These are phyloP conservation scores for Coemansia sp. DNA, from an alignment of 192 early-diverging fungal species.

Conservation along the genomic window DNA sequence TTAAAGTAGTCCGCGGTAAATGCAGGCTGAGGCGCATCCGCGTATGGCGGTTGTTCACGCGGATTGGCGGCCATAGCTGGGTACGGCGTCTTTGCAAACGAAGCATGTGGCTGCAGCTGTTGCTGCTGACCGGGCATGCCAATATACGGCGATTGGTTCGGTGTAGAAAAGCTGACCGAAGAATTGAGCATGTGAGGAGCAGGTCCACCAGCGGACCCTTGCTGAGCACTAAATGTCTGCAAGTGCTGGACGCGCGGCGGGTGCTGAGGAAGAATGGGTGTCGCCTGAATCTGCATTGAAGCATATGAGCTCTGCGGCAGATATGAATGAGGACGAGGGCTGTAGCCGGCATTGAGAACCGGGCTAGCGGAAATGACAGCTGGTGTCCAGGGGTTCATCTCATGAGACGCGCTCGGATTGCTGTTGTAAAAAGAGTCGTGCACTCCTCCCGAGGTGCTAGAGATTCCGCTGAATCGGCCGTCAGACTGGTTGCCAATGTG, in stretches of 20 bases:
- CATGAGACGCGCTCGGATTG: background rate
- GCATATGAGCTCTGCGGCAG: slow-evolving; percentile 6
- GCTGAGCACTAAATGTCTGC: background rate
- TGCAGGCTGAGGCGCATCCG: slow-evolving; percentile 5
- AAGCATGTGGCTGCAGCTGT: background rate
- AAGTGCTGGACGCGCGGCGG: slow-evolving; percentile 5
- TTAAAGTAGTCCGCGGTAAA: slow-evolving; percentile 37
- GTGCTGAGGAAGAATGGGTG: slow-evolving; percentile 12
- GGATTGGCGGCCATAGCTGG: slow-evolving; percentile 11
- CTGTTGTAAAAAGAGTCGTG: background rate
- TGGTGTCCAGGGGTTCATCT: background rate
- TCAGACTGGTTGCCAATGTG: background rate
- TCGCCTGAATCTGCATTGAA: slow-evolving; percentile 13
- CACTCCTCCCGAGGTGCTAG: background rate
- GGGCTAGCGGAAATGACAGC: background rate
- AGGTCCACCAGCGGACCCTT: background rate
- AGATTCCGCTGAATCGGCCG: background rate
- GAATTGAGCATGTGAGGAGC: slow-evolving; percentile 6
- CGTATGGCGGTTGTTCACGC: background rate
- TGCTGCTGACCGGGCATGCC: slow-evolving; percentile 8
- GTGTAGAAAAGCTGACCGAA: slow-evolving; percentile 22
- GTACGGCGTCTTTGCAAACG: slow-evolving; percentile 38
- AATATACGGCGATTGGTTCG: slow-evolving; percentile 22
- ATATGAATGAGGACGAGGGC: background rate
- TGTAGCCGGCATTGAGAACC: background rate